These are phyloP conservation scores for Calocybe indica DNA, from an alignment of 768 basidiomycete genomes.

Conservation along the genomic window DNA sequence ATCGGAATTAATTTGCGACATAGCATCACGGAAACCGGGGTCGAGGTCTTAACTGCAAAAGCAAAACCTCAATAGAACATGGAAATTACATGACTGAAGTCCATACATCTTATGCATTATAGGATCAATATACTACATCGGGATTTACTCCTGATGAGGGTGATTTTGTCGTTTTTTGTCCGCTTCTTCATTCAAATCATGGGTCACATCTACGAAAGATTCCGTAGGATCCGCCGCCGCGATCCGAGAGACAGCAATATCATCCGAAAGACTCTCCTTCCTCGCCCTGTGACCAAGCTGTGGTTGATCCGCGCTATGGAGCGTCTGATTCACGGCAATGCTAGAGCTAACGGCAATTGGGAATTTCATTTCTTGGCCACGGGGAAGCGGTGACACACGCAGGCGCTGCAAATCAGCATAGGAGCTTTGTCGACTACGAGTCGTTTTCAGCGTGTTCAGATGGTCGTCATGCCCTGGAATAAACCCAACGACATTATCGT, in stretches of 20 bases:
- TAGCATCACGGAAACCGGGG: slow-evolving; percentile 89
- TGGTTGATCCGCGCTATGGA: slow-evolving; percentile 15
- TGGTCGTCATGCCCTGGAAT: slow-evolving; percentile 47
- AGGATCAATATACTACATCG: not conserved
- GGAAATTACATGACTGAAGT: slow-evolving; percentile 11
- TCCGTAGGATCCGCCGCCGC: slow-evolving; percentile 52
- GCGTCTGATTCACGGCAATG: not conserved
- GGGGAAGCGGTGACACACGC: slow-evolving; percentile 28
- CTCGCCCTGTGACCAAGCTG: slow-evolving; percentile 40
- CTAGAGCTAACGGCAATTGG: not conserved
- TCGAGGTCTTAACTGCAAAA: slow-evolving; percentile 74
- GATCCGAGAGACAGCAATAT: slow-evolving; percentile 58
- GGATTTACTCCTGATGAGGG: slow-evolving; percentile 12
- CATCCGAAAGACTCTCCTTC: slow-evolving; percentile 59
- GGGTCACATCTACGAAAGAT: slow-evolving; percentile 58
- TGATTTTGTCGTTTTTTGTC: slow-evolving; percentile 24
- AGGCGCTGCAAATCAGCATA: slow-evolving; percentile 80
- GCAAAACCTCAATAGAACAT: too few relatives aligned
- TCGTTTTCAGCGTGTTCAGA: slow-evolving; percentile 28
- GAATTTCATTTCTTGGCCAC: not conserved
- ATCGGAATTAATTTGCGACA: slow-evolving; percentile 1
- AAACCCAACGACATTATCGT: slow-evolving; percentile 79
- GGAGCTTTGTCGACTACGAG: slow-evolving; percentile 61
- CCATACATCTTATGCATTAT: slow-evolving; percentile 11
- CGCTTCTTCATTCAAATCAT: slow-evolving; percentile 62